phyloP scores from a whole-genome alignment of 129 eudicot genomes.

The Gnaphalium uliginosum region DNA sequence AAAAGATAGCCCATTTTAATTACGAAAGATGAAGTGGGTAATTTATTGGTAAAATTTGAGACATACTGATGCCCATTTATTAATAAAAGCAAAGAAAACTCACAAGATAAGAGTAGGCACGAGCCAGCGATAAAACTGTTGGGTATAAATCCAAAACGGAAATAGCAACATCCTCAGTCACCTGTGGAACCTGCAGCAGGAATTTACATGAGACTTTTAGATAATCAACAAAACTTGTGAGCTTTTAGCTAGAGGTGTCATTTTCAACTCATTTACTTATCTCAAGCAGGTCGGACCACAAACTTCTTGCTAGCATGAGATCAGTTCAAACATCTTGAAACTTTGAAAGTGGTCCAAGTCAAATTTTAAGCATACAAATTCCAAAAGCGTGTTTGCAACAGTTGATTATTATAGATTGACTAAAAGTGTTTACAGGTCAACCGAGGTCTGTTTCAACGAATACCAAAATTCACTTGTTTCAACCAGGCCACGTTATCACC shows the following conservation, averaged over 20 bases:
- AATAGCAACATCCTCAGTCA: conserved; percentile 85
- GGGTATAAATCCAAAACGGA: conserved; percentile 90
- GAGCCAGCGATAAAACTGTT: conserved; percentile 69
- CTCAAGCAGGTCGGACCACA: not conserved
- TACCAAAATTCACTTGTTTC: not conserved
- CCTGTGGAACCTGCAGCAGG: conserved; percentile 82
- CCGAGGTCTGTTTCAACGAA: not conserved
- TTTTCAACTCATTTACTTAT: not conserved
- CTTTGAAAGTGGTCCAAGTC: not conserved
- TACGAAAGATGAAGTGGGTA: not conserved
- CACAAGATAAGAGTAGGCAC: conserved; percentile 76
- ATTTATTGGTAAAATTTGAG: not conserved
- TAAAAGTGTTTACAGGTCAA: not conserved
- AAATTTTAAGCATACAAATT: not conserved
- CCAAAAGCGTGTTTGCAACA: not conserved
- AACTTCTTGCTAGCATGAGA: not conserved
- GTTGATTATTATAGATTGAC: not conserved
- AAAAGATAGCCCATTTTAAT: not conserved
- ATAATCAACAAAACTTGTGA: not conserved
- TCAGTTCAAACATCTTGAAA: not conserved
- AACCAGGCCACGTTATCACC: not conserved
- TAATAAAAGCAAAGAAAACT: conserved; percentile 35
- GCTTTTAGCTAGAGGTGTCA: not conserved
- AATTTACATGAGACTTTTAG: conserved; percentile 1
- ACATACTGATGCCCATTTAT: not conserved